phyloP scores from a whole-genome alignment of 1,139 yeast genomes.

The Geotrichum bryndzae region DNA sequence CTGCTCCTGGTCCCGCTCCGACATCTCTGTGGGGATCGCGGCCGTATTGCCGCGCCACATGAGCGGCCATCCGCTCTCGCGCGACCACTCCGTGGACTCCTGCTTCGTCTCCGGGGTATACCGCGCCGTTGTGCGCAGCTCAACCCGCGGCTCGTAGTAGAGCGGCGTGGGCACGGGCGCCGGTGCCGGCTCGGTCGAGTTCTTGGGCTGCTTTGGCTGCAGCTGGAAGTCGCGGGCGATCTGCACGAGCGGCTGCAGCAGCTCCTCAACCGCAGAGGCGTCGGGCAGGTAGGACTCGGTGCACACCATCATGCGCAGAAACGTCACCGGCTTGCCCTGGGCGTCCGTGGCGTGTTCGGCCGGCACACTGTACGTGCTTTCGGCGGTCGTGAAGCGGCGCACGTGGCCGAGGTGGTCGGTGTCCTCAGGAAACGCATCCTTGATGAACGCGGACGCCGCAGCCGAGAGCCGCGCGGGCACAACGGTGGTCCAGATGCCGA shows the following conservation, averaged over 20 bases:
- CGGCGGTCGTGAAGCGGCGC: slow-evolving; percentile 35
- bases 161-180: slow-evolving; percentile 19
- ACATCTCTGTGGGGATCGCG: slow-evolving; percentile 59
- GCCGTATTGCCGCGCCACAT: slow-evolving; percentile 92
- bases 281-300: slow-evolving; percentile 24
- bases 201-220: slow-evolving; percentile 18
- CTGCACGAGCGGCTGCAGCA: slow-evolving; percentile 16
- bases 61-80: slow-evolving; percentile 66
- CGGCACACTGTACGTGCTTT: slow-evolving; percentile 9
- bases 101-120: slow-evolving; percentile 61
- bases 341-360: not conserved
- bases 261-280: slow-evolving; percentile 21
- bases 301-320: slow-evolving; percentile 35
- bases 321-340: slow-evolving; percentile 14
- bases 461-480: slow-evolving; percentile 44
- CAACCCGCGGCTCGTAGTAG: slow-evolving; percentile 29
- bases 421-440: slow-evolving; percentile 15
- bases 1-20: slow-evolving; percentile 43
- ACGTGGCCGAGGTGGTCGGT: slow-evolving; percentile 32
- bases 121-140: slow-evolving; percentile 41
- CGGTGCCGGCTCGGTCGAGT: slow-evolving; percentile 15
- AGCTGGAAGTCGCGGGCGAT: slow-evolving; percentile 3
- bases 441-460: slow-evolving; percentile 33
- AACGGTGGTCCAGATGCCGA: slow-evolving; percentile 46
- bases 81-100: slow-evolving; percentile 57